These are phyloP conservation scores for Cryptosporidium xiaoi DNA, from an alignment of 169 alveolate genomes.

Conservation along the genomic window DNA sequence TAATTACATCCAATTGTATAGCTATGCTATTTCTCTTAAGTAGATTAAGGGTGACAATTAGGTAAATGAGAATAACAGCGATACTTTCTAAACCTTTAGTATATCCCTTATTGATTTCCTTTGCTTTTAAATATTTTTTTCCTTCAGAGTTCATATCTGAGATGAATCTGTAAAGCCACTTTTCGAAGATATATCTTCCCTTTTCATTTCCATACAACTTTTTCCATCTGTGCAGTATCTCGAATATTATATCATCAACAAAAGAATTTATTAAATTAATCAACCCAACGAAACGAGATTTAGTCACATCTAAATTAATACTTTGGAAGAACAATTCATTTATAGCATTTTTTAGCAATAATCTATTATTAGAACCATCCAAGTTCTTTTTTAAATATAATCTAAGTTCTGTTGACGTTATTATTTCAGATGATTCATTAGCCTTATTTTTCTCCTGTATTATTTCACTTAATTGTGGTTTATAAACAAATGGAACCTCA, in stretches of 20 bases:
- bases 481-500: constrained; percentile 74
- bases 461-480: constrained; percentile 20
- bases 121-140: not conserved
- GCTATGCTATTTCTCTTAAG: constrained; percentile 11
- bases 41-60: constrained; percentile 6
- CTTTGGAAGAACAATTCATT: not conserved
- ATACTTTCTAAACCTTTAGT: constrained; percentile 7
- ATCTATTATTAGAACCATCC: not conserved
- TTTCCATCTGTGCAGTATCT: constrained; percentile 41
- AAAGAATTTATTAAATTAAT: constrained; percentile 24
- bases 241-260: constrained; percentile 55
- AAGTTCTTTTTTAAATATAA: constrained; percentile 20
- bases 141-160: not conserved
- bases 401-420: constrained; percentile 61
- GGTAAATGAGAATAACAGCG: constrained; percentile 23
- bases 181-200: constrained; percentile 23
- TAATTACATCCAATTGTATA: not conserved
- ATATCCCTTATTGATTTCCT: too few species aligned
- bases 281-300: not conserved
- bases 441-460: not conserved
- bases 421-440: constrained; percentile 4
- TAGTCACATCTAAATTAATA: not conserved
- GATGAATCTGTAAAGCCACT: constrained; percentile 17
- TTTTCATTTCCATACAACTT: constrained; percentile 21
- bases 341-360: constrained; percentile 16